phyloP scores from a whole-genome alignment of 225 moss, liverwort and hornwort genomes.

The Sphagnum contortum region DNA sequence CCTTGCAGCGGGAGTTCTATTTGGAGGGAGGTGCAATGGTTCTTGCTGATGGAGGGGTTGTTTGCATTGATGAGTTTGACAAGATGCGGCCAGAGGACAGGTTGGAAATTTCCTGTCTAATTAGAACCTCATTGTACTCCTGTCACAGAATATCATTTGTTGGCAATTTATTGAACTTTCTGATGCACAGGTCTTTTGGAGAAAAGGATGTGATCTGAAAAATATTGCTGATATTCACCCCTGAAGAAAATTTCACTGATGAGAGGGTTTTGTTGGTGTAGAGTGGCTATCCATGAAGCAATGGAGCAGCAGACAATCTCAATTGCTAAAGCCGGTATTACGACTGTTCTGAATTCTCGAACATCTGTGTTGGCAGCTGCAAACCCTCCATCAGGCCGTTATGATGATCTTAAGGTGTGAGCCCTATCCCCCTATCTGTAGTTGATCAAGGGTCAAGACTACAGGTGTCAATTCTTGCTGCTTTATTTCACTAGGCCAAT shows the following conservation, averaged over 20 bases:
- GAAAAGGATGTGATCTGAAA: no score
- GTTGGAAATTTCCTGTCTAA: constrained; percentile 10
- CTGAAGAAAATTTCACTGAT: no score
- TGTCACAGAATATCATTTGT: neutral
- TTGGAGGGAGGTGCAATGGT: constrained; percentile 99
- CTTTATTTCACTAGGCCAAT: no score
- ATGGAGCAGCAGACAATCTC: constrained; percentile 99
- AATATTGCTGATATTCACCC: no score
- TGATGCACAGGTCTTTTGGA: no score
- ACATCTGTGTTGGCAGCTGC: constrained; percentile 93
- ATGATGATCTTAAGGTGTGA: constrained; percentile 84
- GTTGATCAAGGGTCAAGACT: no score
- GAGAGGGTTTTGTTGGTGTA: constrained; percentile 12
- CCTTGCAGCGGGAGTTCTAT: constrained; percentile 78
- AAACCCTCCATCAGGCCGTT: constrained; percentile 95
- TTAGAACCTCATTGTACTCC: neutral
- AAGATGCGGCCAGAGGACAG: constrained; percentile 99
- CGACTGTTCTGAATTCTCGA: constrained; percentile 82
- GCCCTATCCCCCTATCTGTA: neutral
- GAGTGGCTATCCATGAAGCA: constrained; percentile 95
- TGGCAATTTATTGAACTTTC: no score
- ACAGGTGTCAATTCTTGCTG: no score
- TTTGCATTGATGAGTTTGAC: constrained; percentile 97
- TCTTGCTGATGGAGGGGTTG: constrained; percentile 94
- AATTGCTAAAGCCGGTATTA: constrained; percentile 95